These are phyloP conservation scores for Stemphylium lycopersici DNA, from an alignment of 2,329 filamentous ascomycete species.

Conservation along the genomic window DNA sequence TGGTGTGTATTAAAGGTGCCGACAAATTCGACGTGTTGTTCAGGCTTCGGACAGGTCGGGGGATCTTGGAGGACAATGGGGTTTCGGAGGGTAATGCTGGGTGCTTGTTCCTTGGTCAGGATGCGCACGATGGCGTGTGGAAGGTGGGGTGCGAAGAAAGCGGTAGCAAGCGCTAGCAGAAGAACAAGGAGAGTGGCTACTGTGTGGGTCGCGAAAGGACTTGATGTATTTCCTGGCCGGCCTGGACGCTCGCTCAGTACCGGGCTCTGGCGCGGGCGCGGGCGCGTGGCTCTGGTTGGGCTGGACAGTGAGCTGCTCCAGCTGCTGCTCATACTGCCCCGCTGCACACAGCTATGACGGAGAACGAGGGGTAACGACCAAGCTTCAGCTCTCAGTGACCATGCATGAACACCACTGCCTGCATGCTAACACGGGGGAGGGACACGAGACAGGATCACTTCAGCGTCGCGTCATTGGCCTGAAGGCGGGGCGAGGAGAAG, in stretches of 20 bases:
- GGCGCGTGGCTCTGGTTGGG: constrained; percentile 23
- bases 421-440: constrained; percentile 15
- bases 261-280: constrained; percentile 6
- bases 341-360: constrained; percentile 29
- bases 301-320: constrained; percentile 8
- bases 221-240: constrained; percentile 5
- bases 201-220: constrained; percentile 26
- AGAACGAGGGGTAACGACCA: constrained; percentile 23
- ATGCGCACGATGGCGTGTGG: constrained; percentile 38
- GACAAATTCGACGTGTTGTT: constrained; percentile 34
- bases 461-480: constrained; percentile 7
- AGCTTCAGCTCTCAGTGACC: constrained; percentile 19
- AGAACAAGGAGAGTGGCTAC: constrained; percentile 39
- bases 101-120: constrained; percentile 31
- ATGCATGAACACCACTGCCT: constrained; percentile 20
- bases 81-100: constrained; percentile 32
- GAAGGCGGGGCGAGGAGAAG: constrained; percentile 5
- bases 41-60: constrained; percentile 37
- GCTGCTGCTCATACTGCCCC: constrained; percentile 16
- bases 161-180: constrained; percentile 42
- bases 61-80: constrained; percentile 34
- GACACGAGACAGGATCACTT: constrained; percentile 2
- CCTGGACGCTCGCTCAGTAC: neutral
- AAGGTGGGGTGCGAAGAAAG: constrained; percentile 47
- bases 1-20: constrained; percentile 46